Percentiles rank a stretch among this genome's conserved stretches.
Conservation (phyloP, 177 flowering plant species). For the Tripterygium wilfordii region DNA sequence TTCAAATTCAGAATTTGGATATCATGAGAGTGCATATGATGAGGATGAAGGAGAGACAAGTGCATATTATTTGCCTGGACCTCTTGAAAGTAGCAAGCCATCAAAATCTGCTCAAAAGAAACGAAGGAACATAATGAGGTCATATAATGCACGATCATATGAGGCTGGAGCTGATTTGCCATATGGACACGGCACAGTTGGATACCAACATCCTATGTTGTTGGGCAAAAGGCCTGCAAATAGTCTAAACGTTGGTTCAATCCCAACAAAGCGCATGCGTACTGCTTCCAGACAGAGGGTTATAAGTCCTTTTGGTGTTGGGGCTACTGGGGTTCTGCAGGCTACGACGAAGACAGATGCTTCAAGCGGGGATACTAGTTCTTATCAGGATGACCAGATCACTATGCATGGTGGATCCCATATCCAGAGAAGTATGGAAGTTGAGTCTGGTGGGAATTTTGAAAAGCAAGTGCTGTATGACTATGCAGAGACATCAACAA, state of each 20-base stretch:
- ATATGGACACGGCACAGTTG: slow-evolving; percentile 41
- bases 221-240: slow-evolving; percentile 64
- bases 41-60: slow-evolving; percentile 85
- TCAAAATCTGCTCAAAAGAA: slow-evolving; percentile 56
- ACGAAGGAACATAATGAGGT: slow-evolving; percentile 35
- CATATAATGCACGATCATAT: too few species aligned
- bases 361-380: slow-evolving; percentile 96
- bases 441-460: slow-evolving; percentile 76
- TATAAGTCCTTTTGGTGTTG: slow-evolving; percentile 52
- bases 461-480: slow-evolving; percentile 63
- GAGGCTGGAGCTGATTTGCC: slow-evolving; percentile 48
- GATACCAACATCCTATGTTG: slow-evolving; percentile 31
- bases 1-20: slow-evolving; percentile 37
- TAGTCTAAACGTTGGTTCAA: slow-evolving; percentile 53
- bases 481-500: slow-evolving; percentile 55
- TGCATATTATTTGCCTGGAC: slow-evolving; percentile 49
- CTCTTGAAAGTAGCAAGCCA: slow-evolving; percentile 49
- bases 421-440: slow-evolving; percentile 54
- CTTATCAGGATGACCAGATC: slow-evolving; percentile 93
- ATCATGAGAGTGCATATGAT: slow-evolving; percentile 50
- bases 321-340: slow-evolving; percentile 39
- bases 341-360: slow-evolving; percentile 62
- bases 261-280: slow-evolving; percentile 86
- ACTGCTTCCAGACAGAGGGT: slow-evolving; percentile 87
- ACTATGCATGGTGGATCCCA: slow-evolving; percentile 66